These are phyloP conservation scores for Pleurotus djamor DNA, from an alignment of 768 basidiomycete genomes.

Conservation along the genomic window DNA sequence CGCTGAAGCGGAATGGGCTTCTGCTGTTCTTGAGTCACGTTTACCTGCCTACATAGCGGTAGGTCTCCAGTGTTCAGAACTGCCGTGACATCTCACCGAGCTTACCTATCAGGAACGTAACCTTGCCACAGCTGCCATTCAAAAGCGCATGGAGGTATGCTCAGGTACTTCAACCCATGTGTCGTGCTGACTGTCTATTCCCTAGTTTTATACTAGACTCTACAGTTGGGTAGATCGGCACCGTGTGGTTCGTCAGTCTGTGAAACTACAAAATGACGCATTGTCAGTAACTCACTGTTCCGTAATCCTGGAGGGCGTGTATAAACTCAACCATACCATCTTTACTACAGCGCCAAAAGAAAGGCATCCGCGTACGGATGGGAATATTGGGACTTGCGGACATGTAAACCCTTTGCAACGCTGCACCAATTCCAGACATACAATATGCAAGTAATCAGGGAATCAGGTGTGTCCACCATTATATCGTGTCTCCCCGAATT, in stretches of 20 bases:
- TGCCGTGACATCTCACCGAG: too few relatives aligned
- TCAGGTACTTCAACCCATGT: neutral
- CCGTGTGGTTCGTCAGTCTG: neutral
- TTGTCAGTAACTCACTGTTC: constrained; percentile 15
- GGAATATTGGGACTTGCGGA: constrained; percentile 36
- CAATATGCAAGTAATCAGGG: constrained; percentile 33
- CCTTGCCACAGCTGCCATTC: neutral
- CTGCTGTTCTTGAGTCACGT: too few relatives aligned
- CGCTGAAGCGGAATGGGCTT: too few relatives aligned
- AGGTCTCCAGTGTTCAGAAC: too few relatives aligned
- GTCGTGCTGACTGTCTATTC: neutral
- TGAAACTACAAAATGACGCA: constrained; percentile 10
- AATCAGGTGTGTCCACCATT: constrained; percentile 27
- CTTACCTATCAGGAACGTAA: neutral
- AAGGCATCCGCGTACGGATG: constrained; percentile 41
- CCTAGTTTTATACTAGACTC: constrained; percentile 20
- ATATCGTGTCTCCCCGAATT: neutral
- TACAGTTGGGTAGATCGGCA: constrained; percentile 16
- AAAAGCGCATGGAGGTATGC: constrained; percentile 2
- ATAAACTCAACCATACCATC: neutral
- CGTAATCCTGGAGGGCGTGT: too few relatives aligned
- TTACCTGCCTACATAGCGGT: too few relatives aligned
- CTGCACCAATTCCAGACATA: constrained; percentile 34
- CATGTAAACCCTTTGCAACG: constrained; percentile 32
- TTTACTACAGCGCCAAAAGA: constrained; percentile 26